phyloP scores from a whole-genome alignment of 768 basidiomycete species.

The Trametes elegans region DNA sequence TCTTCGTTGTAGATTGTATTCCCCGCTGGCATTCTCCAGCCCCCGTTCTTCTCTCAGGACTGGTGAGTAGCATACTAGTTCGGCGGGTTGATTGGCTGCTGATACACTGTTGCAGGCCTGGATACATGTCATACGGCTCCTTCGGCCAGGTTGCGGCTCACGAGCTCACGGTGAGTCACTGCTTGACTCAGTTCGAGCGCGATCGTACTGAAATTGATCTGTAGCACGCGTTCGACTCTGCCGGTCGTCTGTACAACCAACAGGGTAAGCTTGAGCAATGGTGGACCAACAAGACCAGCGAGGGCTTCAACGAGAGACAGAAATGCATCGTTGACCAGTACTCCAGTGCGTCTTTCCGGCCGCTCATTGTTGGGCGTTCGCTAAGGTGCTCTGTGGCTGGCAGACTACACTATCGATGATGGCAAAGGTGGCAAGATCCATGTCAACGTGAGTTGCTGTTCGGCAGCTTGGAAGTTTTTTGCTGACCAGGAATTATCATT shows the following conservation, averaged over 20 bases:
- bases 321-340: constrained; percentile 92
- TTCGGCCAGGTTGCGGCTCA: constrained; percentile 93
- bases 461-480: background rate
- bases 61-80: constrained; percentile 57
- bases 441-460: constrained; percentile 67
- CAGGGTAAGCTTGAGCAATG: constrained; percentile 84
- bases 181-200: background rate
- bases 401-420: constrained; percentile 81
- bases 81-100: no score
- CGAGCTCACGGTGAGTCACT: constrained; percentile 71
- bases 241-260: constrained; percentile 88
- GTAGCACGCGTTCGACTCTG: constrained; percentile 88
- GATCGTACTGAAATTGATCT: no score
- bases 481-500: constrained; percentile 7
- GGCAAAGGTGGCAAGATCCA: constrained; percentile 80
- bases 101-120: constrained; percentile 54
- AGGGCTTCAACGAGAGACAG: constrained; percentile 78
- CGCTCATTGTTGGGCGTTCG: background rate
- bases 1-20: constrained; percentile 69
- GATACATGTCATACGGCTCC: constrained; percentile 86
- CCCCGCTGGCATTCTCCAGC: constrained; percentile 92
- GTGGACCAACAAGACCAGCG: constrained; percentile 89
- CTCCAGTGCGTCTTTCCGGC: constrained; percentile 48
- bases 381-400: background rate
- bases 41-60: constrained; percentile 82